phyloP scores from a whole-genome alignment of 495 filamentous ascomycete genomes.

The Penicillium nucicola region DNA sequence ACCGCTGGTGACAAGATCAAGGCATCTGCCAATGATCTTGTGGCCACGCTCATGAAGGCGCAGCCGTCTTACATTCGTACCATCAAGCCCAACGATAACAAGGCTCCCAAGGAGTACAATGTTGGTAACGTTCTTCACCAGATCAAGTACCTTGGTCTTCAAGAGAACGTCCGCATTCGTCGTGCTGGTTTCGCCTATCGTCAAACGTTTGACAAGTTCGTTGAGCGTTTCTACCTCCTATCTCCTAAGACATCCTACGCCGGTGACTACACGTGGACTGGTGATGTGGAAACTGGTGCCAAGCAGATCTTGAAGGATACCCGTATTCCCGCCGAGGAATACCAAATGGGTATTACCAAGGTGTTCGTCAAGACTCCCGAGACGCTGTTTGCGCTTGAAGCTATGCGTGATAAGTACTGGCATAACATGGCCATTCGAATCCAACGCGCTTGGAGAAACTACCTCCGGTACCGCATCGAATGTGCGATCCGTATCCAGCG shows the following conservation, averaged over 20 bases:
- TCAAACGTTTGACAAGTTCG: conserved; percentile 97
- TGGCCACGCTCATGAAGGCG: conserved; percentile 94
- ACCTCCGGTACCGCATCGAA: conserved; percentile 86
- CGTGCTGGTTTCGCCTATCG: conserved; percentile 96
- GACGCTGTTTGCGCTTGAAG: conserved; percentile 93
- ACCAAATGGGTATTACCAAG: conserved; percentile 95
- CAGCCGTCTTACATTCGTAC: conserved; percentile 97
- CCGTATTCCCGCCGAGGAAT: conserved; percentile 90
- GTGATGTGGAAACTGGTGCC: conserved; percentile 80
- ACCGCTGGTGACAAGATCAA: conserved; percentile 98
- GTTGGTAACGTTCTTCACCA: conserved; percentile 91
- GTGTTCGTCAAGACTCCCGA: conserved; percentile 99
- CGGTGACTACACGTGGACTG: conserved; percentile 94
- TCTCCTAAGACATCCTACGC: conserved; percentile 94
- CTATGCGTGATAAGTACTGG: conserved; percentile 97
- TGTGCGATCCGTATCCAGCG: conserved; percentile 91
- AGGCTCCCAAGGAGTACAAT: conserved; percentile 90
- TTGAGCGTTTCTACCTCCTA: conserved; percentile 94
- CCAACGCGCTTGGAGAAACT: conserved; percentile 95
- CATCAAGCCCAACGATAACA: conserved; percentile 99
- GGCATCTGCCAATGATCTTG: conserved; percentile 90
- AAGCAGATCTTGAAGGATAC: conserved; percentile 95
- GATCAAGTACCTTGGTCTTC: conserved; percentile 97
- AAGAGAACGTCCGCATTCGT: conserved; percentile 98
- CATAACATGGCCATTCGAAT: conserved; percentile 99